phyloP scores from a whole-genome alignment of 495 filamentous ascomycete genomes.

The Penicillium longicatenatum region DNA sequence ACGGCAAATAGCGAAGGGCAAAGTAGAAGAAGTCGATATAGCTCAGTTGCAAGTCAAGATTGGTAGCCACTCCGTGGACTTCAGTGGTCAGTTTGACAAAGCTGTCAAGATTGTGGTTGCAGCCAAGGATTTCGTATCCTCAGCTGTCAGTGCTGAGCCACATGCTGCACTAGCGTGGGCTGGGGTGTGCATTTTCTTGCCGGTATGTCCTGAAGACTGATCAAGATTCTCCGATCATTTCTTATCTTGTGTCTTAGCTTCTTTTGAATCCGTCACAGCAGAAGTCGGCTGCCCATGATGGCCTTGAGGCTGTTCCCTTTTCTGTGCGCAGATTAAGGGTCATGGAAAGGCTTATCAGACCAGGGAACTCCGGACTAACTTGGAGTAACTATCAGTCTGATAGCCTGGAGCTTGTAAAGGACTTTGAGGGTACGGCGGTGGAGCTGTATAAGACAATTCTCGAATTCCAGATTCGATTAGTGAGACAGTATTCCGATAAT shows the following conservation, averaged over 20 bases:
- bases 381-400: background rate
- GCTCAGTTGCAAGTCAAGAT: slow-evolving; percentile 1
- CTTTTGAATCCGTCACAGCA: slow-evolving; percentile 12
- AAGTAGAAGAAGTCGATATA: slow-evolving; percentile 1
- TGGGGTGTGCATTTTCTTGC: slow-evolving; percentile 13
- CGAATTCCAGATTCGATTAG: slow-evolving; percentile 7
- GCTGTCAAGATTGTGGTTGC: slow-evolving; percentile 3
- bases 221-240: background rate
- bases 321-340: slow-evolving; percentile 10
- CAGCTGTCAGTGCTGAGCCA: slow-evolving; percentile 5
- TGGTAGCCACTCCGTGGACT: background rate
- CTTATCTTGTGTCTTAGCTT: slow-evolving; percentile 1
- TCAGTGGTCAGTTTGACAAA: slow-evolving; percentile 1
- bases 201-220: slow-evolving; percentile 2
- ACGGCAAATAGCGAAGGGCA: background rate
- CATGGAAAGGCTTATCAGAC: slow-evolving; percentile 11
- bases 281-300: slow-evolving; percentile 4
- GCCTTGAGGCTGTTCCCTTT: slow-evolving; percentile 8
- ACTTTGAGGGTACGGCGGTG: slow-evolving; percentile 5
- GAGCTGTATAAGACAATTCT: slow-evolving; percentile 10
- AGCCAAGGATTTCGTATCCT: slow-evolving; percentile 3
- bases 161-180: slow-evolving; percentile 14
- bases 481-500: slow-evolving; percentile 8
- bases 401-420: slow-evolving; percentile 8
- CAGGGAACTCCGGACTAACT: background rate